Percentiles rank a stretch among this genome's conserved stretches.
These are phyloP conservation scores for Xylaria sp. DNA, from an alignment of 495 filamentous ascomycete genomes.

Conservation along the genomic window DNA sequence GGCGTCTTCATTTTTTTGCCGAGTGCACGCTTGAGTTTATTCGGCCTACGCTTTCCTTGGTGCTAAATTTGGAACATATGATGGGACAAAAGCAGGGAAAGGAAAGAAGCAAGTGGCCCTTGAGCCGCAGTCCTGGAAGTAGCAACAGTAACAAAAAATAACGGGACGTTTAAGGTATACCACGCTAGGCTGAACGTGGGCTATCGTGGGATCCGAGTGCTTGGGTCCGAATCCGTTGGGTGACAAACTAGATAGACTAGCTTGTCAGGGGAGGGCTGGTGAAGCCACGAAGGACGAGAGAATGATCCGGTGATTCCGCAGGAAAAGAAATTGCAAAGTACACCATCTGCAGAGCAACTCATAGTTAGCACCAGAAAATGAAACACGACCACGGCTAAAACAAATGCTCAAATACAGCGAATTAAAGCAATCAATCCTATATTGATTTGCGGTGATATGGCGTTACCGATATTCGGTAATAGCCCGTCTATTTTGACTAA, in stretches of 20 bases:
- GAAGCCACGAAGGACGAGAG: neutral
- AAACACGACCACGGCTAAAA: neutral
- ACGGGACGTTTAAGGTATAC: neutral
- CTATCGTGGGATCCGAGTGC: slow-evolving; percentile 22
- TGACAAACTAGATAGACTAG: neutral
- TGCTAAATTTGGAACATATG: slow-evolving; percentile 6
- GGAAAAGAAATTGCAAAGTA: neutral
- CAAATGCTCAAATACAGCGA: too few relatives aligned
- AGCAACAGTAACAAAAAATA: slow-evolving; percentile 8
- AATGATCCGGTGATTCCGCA: slow-evolving; percentile 19
- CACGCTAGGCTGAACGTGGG: neutral
- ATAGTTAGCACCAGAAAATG: neutral
- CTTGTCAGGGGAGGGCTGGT: neutral
- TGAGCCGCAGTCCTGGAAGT: neutral
- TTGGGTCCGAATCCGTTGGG: slow-evolving; percentile 15
- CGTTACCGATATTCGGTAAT: neutral
- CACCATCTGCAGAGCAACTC: neutral
- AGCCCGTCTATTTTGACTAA: slow-evolving; percentile 20
- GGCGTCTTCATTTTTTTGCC: neutral
- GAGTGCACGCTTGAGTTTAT: neutral
- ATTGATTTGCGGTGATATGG: slow-evolving; percentile 5
- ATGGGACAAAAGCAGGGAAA: neutral
- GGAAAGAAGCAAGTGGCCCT: neutral
- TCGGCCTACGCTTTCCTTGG: neutral
- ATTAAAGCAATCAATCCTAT: neutral